These are phyloP conservation scores for Colletotrichum magnum DNA, from an alignment of 2,329 filamentous ascomycete species.

Conservation along the genomic window DNA sequence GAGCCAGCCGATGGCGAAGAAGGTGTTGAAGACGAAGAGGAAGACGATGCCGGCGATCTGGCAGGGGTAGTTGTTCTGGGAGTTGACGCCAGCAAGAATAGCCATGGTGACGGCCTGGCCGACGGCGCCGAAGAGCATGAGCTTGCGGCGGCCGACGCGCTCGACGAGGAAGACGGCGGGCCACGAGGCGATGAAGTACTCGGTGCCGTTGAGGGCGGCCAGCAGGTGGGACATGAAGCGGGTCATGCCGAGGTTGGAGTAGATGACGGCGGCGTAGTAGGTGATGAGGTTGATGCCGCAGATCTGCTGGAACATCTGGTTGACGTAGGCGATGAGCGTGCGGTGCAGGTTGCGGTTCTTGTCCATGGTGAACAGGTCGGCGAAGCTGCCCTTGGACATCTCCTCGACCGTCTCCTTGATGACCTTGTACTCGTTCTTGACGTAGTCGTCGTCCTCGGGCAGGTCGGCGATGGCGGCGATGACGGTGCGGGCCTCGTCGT, in stretches of 20 bases:
- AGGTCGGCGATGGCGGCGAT: conserved; percentile 57
- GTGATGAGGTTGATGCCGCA: conserved; percentile 49
- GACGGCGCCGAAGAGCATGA: conserved; percentile 79
- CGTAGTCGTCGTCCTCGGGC: conserved; percentile 63
- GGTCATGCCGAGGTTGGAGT: conserved; percentile 63
- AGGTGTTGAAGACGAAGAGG: conserved; percentile 74
- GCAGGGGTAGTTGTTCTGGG: conserved; percentile 43
- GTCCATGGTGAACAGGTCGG: conserved; percentile 71
- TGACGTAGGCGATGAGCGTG: conserved; percentile 68
- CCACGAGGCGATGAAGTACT: conserved; percentile 68
- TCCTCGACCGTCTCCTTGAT: conserved; percentile 79
- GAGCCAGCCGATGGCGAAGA: conserved; percentile 73
- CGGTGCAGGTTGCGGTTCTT: conserved; percentile 70
- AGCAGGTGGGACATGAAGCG: conserved; percentile 70
- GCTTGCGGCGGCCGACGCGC: conserved; percentile 75
- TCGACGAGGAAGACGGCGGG: conserved; percentile 73
- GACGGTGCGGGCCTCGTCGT: conserved; percentile 59
- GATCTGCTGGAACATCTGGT: conserved; percentile 67
- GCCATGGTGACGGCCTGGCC: conserved; percentile 78
- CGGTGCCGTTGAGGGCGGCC: conserved; percentile 67
- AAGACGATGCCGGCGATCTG: conserved; percentile 58
- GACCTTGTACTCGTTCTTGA: conserved; percentile 65
- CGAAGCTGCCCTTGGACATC: conserved; percentile 64
- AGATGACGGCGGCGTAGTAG: conserved; percentile 45
- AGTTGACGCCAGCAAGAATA: conserved; percentile 65